phyloP scores from a whole-genome alignment of 306 rosid genomes.

The Herpetospermum pedunculosum region DNA sequence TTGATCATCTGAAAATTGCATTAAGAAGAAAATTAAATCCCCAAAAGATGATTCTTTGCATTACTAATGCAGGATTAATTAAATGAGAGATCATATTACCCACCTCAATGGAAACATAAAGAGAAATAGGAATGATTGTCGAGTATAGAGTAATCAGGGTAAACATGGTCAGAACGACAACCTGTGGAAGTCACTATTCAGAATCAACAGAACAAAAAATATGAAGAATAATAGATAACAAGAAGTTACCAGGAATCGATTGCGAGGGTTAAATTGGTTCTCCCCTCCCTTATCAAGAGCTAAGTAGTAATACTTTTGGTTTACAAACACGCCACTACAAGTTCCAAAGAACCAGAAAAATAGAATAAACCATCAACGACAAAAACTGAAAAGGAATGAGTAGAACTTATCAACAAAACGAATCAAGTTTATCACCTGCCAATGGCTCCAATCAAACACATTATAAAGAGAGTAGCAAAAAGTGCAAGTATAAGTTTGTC shows the following conservation, averaged over 20 bases:
- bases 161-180: conserved; percentile 73
- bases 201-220: conserved; percentile 16
- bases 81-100: conserved; percentile 19
- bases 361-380: neutral
- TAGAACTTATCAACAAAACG: neutral
- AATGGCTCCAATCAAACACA: conserved; percentile 83
- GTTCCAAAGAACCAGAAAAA: conserved; percentile 11
- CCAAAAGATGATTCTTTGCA: conserved; percentile 3
- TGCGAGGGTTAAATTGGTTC: conserved; percentile 61
- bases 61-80: conserved; percentile 2
- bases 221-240: conserved; percentile 3
- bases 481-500: conserved; percentile 83
- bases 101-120: conserved; percentile 96
- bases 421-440: conserved; percentile 50
- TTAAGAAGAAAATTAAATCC: conserved; percentile 13
- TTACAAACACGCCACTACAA: conserved; percentile 71
- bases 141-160: conserved; percentile 90
- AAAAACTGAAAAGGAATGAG: neutral
- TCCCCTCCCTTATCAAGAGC: conserved; percentile 49
- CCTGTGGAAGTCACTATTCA: conserved; percentile 37
- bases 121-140: conserved; percentile 91
- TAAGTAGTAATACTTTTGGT: conserved; percentile 61
- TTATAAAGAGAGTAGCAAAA: conserved; percentile 56
- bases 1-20: conserved; percentile 74
- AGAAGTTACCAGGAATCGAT: conserved; percentile 62